Base-by-base conservation (phyloP, 768 basidiomycete genomes). In the Agrocybe pediades region DNA sequence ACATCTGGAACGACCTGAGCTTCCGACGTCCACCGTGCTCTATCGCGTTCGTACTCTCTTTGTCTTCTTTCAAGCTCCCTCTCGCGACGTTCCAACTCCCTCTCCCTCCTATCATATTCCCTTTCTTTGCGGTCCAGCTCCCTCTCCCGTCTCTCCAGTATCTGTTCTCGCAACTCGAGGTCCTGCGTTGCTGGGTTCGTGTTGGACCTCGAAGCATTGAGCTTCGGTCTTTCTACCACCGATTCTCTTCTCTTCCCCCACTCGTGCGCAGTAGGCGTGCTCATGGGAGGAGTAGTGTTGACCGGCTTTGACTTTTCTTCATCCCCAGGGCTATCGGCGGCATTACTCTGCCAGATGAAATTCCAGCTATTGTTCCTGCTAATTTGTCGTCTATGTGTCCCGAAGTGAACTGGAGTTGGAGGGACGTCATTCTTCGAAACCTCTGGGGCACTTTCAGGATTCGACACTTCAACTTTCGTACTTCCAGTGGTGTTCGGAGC, bases 41-140 rank as follows among this genome's bases (percentile, higher is more conserved):
- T 56, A 21, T 65, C 64, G 40, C 51, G 50, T 9, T 64, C 63
- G 26, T 60, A 55, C 36, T 62, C 64, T 7, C 64, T 58, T 41
- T 62, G 62, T 9, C 60, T 46, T 20, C 64, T 48, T 24, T 65
- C 64, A 9, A 65, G 54, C 41, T 65, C 64, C 21, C 64, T 58
- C 41, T 61, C 64, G 3, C 60, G 59, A 5, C 64, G 58, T 39
- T 65, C 64, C 39, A 65, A 43, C 24, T 65, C 64, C 2, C 63
- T 57, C 15, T 59, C 56, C n/a, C 63, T 48, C n/a, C 63, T 48
- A 25, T 65, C 63, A 23, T 58, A 29, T 20, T 58, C 57, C 6
- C 57, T 53, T 17, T 59, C 57, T 42, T 46, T 30, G 15, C 57
- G 44, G 20, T 59, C 58, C 15, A 58, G 40, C 27, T 54, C 57